Conservation (phyloP, 2,329 filamentous ascomycete genomes). For the Fusarium sp. region DNA sequence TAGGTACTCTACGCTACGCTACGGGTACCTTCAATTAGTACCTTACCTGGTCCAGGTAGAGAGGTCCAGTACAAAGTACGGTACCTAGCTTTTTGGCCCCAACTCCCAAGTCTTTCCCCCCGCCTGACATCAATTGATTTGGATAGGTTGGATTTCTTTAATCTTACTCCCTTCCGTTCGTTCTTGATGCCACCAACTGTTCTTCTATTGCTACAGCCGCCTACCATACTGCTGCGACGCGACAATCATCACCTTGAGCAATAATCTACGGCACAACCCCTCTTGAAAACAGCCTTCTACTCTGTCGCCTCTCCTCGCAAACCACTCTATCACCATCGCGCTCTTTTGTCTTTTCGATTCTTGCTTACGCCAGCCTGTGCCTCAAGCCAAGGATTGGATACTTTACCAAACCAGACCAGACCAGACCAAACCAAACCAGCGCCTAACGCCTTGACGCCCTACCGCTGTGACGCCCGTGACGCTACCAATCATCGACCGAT, state of each 20-base stretch:
- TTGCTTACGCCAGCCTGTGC: conserved; percentile 33
- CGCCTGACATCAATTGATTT: conserved; percentile 32
- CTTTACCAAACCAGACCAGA: conserved; percentile 1
- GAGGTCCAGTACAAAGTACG: not conserved
- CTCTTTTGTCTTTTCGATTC: conserved; percentile 19
- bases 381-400: conserved; percentile 29
- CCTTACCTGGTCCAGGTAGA: not conserved
- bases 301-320: conserved; percentile 11
- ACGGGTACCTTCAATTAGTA: conserved; percentile 29
- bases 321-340: conserved; percentile 4
- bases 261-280: conserved; percentile 21
- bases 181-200: conserved; percentile 36
- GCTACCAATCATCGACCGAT: conserved; percentile 48
- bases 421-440: conserved; percentile 18
- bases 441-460: conserved; percentile 44
- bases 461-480: conserved; percentile 41
- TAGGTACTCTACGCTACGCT: conserved; percentile 9
- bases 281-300: conserved; percentile 16
- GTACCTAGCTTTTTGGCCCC: conserved; percentile 33
- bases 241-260: conserved; percentile 31
- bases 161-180: conserved; percentile 38
- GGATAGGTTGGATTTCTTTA: conserved; percentile 33
- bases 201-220: conserved; percentile 21
- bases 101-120: conserved; percentile 26
- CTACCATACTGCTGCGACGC: conserved; percentile 13